phyloP scores from a whole-genome alignment of 257 asterid species.

The Dorcoceras hygrometricum region DNA sequence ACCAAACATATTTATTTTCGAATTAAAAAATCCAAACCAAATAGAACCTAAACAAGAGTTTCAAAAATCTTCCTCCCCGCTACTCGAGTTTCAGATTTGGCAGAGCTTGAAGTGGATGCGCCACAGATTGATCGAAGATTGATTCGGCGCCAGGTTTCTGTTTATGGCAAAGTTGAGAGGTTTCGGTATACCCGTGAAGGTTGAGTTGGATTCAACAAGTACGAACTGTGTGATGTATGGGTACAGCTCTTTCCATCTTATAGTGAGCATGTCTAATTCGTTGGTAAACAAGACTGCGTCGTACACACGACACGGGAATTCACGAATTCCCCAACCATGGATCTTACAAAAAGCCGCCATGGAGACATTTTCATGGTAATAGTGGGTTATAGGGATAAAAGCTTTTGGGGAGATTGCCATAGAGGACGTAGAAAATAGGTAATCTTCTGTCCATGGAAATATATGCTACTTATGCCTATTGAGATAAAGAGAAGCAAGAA shows the following conservation, averaged over 20 bases:
- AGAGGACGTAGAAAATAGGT: slow-evolving; percentile 61
- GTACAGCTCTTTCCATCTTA: slow-evolving; percentile 63
- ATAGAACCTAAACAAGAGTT: no score
- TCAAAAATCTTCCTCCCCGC: slow-evolving; percentile 67
- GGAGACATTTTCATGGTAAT: slow-evolving; percentile 53
- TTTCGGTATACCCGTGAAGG: slow-evolving; percentile 61
- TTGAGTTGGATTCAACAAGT: slow-evolving; percentile 64
- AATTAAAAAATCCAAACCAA: no score
- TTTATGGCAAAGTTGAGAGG: slow-evolving; percentile 53
- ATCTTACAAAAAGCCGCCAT: slow-evolving; percentile 63
- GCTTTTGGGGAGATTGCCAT: slow-evolving; percentile 82
- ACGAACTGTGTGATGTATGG: slow-evolving; percentile 62
- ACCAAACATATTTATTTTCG: no score
- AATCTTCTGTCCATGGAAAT: slow-evolving; percentile 64
- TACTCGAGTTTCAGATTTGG: slow-evolving; percentile 35
- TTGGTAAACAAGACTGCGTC: slow-evolving; percentile 71
- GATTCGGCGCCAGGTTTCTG: slow-evolving; percentile 63
- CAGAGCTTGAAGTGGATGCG: slow-evolving; percentile 40
- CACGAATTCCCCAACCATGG: slow-evolving; percentile 68
- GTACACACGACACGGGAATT: slow-evolving; percentile 62
- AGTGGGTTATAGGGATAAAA: slow-evolving; percentile 47
- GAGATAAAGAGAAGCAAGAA: slow-evolving; percentile 44
- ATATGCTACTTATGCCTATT: slow-evolving; percentile 32
- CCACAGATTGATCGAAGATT: slow-evolving; percentile 58
- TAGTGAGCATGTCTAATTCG: slow-evolving; percentile 63